Evolutionary conservation across 805 yeast genomes (phyloP).

Genomic region (Yamadazyma nakazawae): DNA sequence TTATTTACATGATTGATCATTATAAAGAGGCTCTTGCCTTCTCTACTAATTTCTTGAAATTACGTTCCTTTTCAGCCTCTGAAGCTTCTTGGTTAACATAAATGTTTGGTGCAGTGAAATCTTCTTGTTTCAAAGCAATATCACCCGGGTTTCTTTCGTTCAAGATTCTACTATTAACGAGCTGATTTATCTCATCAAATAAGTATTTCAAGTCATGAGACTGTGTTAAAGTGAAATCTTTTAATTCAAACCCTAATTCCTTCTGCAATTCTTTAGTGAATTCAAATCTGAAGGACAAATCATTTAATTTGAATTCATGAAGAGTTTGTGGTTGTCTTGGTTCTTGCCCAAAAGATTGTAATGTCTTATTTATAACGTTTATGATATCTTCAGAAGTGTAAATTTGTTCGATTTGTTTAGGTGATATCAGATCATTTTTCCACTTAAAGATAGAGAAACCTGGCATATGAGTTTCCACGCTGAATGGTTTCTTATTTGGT

Average conservation of each 20-base stretch:
- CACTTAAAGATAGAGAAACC: slow-evolving; percentile 34
- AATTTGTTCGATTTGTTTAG: slow-evolving; percentile 25
- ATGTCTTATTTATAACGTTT: slow-evolving; percentile 24
- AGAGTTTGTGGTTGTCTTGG: slow-evolving; percentile 12
- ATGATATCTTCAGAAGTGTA: slow-evolving; percentile 24
- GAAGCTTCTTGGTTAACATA: slow-evolving; percentile 51
- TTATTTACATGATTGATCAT: slow-evolving; percentile 10
- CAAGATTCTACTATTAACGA: slow-evolving; percentile 42
- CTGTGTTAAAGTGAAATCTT: slow-evolving; percentile 47
- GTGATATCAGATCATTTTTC: slow-evolving; percentile 26
- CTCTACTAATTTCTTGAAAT: slow-evolving; percentile 44
- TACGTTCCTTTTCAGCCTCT: slow-evolving; percentile 42
- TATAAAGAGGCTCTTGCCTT: slow-evolving; percentile 35
- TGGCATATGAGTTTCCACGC: slow-evolving; percentile 29
- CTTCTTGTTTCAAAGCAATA: slow-evolving; percentile 54
- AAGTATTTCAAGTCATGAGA: slow-evolving; percentile 40
- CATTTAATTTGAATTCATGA: slow-evolving; percentile 25
- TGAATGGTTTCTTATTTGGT: slow-evolving; percentile 25
- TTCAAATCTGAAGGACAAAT: slow-evolving; percentile 48
- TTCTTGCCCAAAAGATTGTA: slow-evolving; percentile 19
- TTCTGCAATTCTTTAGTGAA: slow-evolving; percentile 47
- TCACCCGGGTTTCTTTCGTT: slow-evolving; percentile 76
- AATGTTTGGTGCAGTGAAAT: slow-evolving; percentile 57
- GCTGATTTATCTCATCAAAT: slow-evolving; percentile 31
- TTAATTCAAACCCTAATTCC: slow-evolving; percentile 48